Conservation (phyloP, 495 filamentous ascomycete species). For the Aspergillus sclerotiicarbonarius region DNA sequence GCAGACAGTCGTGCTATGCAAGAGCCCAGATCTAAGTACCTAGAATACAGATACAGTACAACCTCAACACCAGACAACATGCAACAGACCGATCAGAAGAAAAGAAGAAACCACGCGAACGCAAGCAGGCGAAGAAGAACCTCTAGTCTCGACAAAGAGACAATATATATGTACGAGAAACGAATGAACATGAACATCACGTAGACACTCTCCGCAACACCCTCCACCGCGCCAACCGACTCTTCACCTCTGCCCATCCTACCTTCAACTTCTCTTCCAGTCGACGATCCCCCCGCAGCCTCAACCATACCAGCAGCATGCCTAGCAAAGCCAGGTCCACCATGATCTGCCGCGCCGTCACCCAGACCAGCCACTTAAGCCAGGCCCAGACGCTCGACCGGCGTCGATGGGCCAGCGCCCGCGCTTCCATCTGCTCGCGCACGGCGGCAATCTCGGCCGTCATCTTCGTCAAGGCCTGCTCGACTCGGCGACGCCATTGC, state of each 20-base stretch:
- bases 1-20: no score
- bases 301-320: slow-evolving; percentile 74
- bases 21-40: no score
- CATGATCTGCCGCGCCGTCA: slow-evolving; percentile 67
- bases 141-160: slow-evolving; percentile 9
- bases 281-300: slow-evolving; percentile 69
- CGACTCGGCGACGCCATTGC: slow-evolving; percentile 77
- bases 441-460: slow-evolving; percentile 92
- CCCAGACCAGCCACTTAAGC: slow-evolving; percentile 69
- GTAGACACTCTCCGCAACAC: slow-evolving; percentile 24
- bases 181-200: slow-evolving; percentile 13
- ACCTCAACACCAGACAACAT: neutral
- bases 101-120: slow-evolving; percentile 2
- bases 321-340: slow-evolving; percentile 69
- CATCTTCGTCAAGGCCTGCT: slow-evolving; percentile 83
- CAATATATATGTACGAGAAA: slow-evolving; percentile 11
- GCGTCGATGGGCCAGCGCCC: slow-evolving; percentile 35
- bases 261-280: slow-evolving; percentile 73
- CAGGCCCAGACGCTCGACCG: slow-evolving; percentile 63
- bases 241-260: slow-evolving; percentile 59
- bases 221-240: slow-evolving; percentile 53
- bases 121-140: slow-evolving; percentile 5
- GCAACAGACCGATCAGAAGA: slow-evolving; percentile 1
- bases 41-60: no score
- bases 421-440: slow-evolving; percentile 81